Percentiles rank a stretch among this genome's conserved stretches.
phyloP scores from a whole-genome alignment of 2,329 filamentous ascomycete species.

The Penicillium sp. region DNA sequence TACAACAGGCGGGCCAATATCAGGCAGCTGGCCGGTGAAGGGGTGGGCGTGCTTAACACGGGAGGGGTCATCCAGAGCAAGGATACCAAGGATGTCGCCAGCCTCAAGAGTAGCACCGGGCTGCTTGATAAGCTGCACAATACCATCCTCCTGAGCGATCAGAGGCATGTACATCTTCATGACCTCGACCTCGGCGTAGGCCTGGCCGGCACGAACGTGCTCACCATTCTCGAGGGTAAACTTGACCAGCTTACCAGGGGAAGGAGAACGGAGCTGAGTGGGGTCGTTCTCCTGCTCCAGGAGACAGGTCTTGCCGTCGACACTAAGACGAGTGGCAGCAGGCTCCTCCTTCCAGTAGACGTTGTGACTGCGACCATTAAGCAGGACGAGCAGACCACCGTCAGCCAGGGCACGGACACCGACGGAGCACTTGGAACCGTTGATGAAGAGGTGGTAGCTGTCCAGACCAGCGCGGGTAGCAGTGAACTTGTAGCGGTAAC shows the following conservation, averaged over 20 bases:
- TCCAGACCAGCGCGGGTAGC: conserved; percentile 89
- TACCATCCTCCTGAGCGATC: conserved; percentile 89
- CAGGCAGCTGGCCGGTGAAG: conserved; percentile 87
- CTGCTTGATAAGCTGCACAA: conserved; percentile 98
- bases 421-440: conserved; percentile 93
- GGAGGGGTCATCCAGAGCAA: conserved; percentile 91
- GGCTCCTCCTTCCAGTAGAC: conserved; percentile 99
- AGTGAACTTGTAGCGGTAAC: conserved; percentile 95
- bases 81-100: conserved; percentile 96
- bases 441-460: conserved; percentile 98
- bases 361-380: conserved; percentile 93
- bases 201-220: conserved; percentile 88
- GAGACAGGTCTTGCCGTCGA: conserved; percentile 97
- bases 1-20: conserved; percentile 82
- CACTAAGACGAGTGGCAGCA: conserved; percentile 89
- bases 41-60: conserved; percentile 96
- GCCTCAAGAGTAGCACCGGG: conserved; percentile 96
- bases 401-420: conserved; percentile 92
- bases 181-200: conserved; percentile 97
- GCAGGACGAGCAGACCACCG: conserved; percentile 86
- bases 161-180: conserved; percentile 99
- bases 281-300: conserved; percentile 99
- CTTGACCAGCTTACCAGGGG: conserved; percentile 96
- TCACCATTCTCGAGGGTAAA: conserved; percentile 95
- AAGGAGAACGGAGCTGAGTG: conserved; percentile 91